Conservation (phyloP, 306 rosid species). For the Cucurbita maxima region DNA sequence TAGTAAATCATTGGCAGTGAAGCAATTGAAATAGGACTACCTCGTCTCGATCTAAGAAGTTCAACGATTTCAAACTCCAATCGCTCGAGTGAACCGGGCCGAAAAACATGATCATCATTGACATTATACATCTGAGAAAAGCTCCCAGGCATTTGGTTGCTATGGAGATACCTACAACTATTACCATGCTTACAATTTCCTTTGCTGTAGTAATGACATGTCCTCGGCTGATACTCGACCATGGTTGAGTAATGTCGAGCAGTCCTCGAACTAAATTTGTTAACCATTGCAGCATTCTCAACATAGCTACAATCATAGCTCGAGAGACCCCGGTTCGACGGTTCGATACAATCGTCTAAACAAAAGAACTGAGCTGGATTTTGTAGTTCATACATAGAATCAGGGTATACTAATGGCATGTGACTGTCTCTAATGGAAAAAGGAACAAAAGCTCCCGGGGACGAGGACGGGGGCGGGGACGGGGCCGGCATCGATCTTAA, state of each 20-base stretch:
- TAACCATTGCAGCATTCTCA: conserved; percentile 9
- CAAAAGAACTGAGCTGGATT: conserved; percentile 17
- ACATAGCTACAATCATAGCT: conserved; percentile 22
- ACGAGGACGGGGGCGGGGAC: conserved; percentile 15
- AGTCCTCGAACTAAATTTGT: conserved; percentile 13
- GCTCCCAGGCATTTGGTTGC: conserved; percentile 25
- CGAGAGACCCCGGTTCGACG: conserved; percentile 13
- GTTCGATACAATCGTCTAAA: conserved; percentile 36
- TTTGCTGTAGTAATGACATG: conserved; percentile 57
- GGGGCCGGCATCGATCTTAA: conserved; percentile 10
- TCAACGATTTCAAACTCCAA: conserved; percentile 61
- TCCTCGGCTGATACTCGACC: conserved; percentile 37
- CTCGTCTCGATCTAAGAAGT: conserved; percentile 46
- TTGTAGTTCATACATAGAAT: conserved; percentile 29
- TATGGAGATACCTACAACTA: conserved; percentile 53
- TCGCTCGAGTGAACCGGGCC: conserved; percentile 40
- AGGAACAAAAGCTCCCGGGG: conserved; percentile 19
- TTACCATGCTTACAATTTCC: conserved; percentile 81
- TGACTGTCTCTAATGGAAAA: background rate
- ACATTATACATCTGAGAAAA: conserved; percentile 16
- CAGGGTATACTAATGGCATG: conserved; percentile 17
- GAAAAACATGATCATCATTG: conserved; percentile 33
- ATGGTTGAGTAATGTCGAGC: conserved; percentile 20
- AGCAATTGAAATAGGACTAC: conserved; percentile 69
- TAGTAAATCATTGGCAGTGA: conserved; percentile 67